Percentiles rank a stretch among this genome's conserved stretches.
These are phyloP conservation scores for Clausena lansium DNA, from an alignment of 345 rosid genomes.

Conservation along the genomic window DNA sequence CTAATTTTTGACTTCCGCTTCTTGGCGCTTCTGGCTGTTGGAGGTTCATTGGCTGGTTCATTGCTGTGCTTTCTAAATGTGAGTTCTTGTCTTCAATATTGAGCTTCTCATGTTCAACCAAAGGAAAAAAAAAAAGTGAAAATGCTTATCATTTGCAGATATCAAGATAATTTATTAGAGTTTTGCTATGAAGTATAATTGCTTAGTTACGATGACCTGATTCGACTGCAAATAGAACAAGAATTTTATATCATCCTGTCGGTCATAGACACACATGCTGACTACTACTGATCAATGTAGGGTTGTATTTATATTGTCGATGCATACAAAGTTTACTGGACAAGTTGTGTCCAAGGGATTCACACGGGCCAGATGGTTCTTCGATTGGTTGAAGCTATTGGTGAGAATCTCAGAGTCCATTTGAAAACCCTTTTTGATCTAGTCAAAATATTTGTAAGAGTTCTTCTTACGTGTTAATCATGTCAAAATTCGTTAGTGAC, in stretches of 20 bases:
- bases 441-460: not conserved
- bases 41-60: slow-evolving; percentile 86
- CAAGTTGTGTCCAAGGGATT: slow-evolving; percentile 71
- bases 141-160: not conserved
- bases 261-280: not conserved
- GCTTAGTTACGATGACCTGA: not conserved
- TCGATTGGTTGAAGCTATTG: slow-evolving; percentile 86
- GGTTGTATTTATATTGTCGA: slow-evolving; percentile 76
- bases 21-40: slow-evolving; percentile 78
- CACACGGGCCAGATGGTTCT: slow-evolving; percentile 91
- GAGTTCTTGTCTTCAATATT: slow-evolving; percentile 16
- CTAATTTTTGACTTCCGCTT: slow-evolving; percentile 85
- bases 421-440: not conserved
- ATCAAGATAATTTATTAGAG: not conserved
- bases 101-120: not conserved
- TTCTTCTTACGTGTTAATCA: not conserved
- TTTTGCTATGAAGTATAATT: not conserved
- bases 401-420: slow-evolving; percentile 32
- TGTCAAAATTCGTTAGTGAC: not conserved
- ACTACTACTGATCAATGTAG: slow-evolving; percentile 28
- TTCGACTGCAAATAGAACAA: not conserved
- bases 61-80: slow-evolving; percentile 90
- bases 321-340: slow-evolving; percentile 84
- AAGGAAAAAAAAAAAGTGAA: too few relatives aligned
- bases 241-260: not conserved